These are phyloP conservation scores for Candida ponderosae DNA, from an alignment of 805 yeast species.

Conservation along the genomic window DNA sequence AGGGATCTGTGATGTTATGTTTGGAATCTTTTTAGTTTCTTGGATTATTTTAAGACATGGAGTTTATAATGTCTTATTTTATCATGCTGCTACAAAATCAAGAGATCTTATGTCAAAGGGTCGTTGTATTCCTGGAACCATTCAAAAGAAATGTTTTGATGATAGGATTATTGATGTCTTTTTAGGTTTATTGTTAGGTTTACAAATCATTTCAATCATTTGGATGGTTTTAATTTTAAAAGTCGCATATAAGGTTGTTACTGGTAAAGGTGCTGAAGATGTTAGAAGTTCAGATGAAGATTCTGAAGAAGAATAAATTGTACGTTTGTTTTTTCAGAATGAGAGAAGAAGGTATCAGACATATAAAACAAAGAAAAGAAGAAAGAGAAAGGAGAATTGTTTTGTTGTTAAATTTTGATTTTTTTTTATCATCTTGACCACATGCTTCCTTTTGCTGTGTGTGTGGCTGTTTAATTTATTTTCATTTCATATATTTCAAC, in stretches of 20 bases:
- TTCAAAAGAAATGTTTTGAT: constrained; percentile 42
- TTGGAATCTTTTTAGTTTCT: constrained; percentile 52
- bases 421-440: too few species aligned
- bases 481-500: too few species aligned
- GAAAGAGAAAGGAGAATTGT: too few species aligned
- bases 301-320: constrained; percentile 11
- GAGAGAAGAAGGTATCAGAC: too few species aligned
- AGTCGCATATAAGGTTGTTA: constrained; percentile 62
- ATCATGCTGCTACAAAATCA: constrained; percentile 46
- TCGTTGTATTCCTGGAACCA: constrained; percentile 27
- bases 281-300: constrained; percentile 79
- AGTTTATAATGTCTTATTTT: constrained; percentile 57
- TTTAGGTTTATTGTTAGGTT: constrained; percentile 46
- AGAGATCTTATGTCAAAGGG: constrained; percentile 36
- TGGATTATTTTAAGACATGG: constrained; percentile 77
- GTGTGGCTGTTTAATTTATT: too few species aligned
- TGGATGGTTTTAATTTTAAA: constrained; percentile 73
- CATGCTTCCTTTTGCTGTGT: too few species aligned
- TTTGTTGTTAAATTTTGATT: too few species aligned
- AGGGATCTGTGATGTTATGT: constrained; percentile 57
- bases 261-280: constrained; percentile 78
- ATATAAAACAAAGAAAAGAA: too few species aligned
- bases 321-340: too few species aligned
- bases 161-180: constrained; percentile 36
- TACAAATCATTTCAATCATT: constrained; percentile 56